phyloP scores from a whole-genome alignment of 2,329 filamentous ascomycete genomes.

The Colletotrichum aenigma region DNA sequence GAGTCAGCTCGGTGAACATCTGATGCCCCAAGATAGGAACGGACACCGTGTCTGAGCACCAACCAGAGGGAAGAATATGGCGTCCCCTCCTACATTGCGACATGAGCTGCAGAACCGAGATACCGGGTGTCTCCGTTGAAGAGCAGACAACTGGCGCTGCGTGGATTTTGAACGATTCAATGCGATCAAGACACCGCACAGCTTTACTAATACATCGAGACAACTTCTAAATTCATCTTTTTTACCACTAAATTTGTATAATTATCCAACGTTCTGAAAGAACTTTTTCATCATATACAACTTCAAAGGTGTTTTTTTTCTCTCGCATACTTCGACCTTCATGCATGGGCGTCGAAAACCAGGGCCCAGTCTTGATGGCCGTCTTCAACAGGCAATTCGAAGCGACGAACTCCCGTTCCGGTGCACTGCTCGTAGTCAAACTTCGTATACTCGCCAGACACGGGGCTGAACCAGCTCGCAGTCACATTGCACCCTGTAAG shows the following conservation, averaged over 20 bases:
- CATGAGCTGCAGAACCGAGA: background rate
- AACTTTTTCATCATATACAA: background rate
- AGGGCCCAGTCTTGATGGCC: background rate
- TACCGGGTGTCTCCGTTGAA: background rate
- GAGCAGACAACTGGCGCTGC: background rate
- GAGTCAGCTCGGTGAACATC: background rate
- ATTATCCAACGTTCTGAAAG: background rate
- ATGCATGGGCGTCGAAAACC: background rate
- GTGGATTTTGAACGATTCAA: background rate
- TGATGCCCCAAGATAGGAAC: background rate
- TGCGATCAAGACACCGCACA: background rate
- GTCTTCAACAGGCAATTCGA: background rate
- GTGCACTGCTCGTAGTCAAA: background rate
- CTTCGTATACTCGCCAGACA: background rate
- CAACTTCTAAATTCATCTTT: background rate
- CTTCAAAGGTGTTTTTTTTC: fast-evolving
- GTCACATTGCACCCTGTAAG: background rate
- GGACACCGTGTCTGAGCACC: background rate
- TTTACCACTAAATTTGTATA: background rate
- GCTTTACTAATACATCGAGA: background rate
- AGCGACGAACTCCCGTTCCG: background rate
- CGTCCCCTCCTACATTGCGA: background rate
- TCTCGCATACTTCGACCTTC: background rate
- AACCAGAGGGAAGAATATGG: background rate
- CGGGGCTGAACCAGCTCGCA: background rate